phyloP scores from a whole-genome alignment of 2,329 filamentous ascomycete species.

The Diaporthe longicolla region DNA sequence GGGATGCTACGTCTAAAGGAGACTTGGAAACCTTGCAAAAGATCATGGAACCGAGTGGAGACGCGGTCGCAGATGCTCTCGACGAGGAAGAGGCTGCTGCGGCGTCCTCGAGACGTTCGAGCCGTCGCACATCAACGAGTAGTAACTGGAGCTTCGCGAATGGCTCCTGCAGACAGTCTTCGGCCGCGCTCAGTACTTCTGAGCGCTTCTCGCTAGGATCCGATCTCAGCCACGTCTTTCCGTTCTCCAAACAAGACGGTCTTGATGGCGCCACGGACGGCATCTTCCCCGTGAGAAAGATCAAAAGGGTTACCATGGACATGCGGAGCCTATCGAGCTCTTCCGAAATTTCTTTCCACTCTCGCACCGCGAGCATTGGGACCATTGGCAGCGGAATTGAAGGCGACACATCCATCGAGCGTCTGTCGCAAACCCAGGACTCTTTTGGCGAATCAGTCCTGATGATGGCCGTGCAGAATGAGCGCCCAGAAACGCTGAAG shows the following conservation, averaged over 20 bases:
- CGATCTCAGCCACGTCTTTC: conserved; percentile 87
- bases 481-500: conserved; percentile 77
- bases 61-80: conserved; percentile 61
- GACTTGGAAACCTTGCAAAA: conserved; percentile 80
- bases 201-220: conserved; percentile 70
- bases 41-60: conserved; percentile 81
- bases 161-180: conserved; percentile 54
- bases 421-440: conserved; percentile 79
- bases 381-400: conserved; percentile 82
- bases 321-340: conserved; percentile 88
- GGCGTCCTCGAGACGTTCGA: conserved; percentile 55
- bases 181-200: conserved; percentile 57
- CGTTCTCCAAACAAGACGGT: conserved; percentile 78
- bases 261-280: conserved; percentile 50
- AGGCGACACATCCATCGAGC: conserved; percentile 88
- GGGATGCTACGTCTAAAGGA: conserved; percentile 87
- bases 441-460: conserved; percentile 84
- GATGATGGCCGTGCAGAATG: conserved; percentile 87
- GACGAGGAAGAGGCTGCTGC: conserved; percentile 57
- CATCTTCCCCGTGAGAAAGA: conserved; percentile 62
- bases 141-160: conserved; percentile 63
- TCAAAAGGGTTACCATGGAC: conserved; percentile 91
- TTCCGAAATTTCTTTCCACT: conserved; percentile 87
- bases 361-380: conserved; percentile 82
- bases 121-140: conserved; percentile 59